Evolutionary conservation across 2,329 filamentous ascomycete genomes (phyloP).

Genomic region (Claviceps monticola): DNA sequence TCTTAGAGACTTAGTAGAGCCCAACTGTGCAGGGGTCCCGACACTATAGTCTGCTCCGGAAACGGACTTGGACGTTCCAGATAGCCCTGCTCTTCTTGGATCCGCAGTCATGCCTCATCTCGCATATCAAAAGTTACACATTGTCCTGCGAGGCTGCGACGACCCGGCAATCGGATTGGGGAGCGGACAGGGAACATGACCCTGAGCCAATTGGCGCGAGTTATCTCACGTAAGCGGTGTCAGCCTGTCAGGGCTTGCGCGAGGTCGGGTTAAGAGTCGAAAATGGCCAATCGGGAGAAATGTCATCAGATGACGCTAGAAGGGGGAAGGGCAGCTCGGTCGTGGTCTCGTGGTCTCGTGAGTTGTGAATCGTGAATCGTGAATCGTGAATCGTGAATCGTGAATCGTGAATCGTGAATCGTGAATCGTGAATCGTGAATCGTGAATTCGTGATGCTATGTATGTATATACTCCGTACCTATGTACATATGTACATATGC

Average conservation of each 20-base stretch:
- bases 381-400: no score
- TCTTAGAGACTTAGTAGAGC: background rate
- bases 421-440: no score
- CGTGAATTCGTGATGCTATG: no score
- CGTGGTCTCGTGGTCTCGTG: background rate
- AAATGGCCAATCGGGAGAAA: background rate
- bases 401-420: no score
- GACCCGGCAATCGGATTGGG: background rate
- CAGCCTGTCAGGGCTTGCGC: background rate
- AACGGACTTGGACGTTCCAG: background rate
- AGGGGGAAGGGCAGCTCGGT: background rate
- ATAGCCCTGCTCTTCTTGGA: background rate
- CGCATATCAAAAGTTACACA: background rate
- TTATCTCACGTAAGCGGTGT: background rate
- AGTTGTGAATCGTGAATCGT: no score
- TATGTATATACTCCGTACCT: no score
- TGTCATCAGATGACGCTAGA: background rate
- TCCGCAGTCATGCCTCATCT: background rate
- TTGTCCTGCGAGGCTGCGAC: background rate
- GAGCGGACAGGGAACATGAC: background rate
- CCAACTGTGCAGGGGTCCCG: background rate
- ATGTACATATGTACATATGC: no score
- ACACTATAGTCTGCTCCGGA: background rate
- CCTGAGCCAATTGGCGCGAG: background rate
- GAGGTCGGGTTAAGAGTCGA: background rate